Base-by-base conservation (phyloP, 2,329 filamentous ascomycete species). In the Aspergillus pseudotamarii region DNA sequence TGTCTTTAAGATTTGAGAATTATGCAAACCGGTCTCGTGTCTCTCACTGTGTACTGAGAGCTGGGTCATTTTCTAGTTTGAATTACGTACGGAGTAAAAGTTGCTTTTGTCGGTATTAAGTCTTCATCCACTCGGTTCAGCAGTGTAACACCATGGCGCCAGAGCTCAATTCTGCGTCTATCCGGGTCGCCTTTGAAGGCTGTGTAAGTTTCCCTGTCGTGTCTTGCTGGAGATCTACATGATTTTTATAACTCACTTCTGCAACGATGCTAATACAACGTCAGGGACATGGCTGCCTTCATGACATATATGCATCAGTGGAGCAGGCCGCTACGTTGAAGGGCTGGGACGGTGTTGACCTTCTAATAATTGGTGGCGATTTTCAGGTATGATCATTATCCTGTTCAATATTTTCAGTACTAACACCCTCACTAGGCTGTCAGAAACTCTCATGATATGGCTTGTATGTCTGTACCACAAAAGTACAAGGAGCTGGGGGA, bases 341-440 rank as follows among this genome's bases (percentile, higher is more conserved):
- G 70, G 86, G 86, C 28, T 97, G 94, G 94, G 84, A 91, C 68
- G 87, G 86, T 38, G 88, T 98, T 34, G 95, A 99, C 76, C 80
- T 97, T 12, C 81, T 99, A 69, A 96, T 99, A 72, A 97, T 99
- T 71, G 93, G 94, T 61, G 95, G 95, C 32, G 95, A 99, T 75
- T 99, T 99, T 69, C 93, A 97, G 83, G 91, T 91, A 80, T 38
- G 75, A 66, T 12, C 32, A 19, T 51, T 32, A 38, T 9, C 11
- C 28, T 56, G 16, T 5, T 21, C 53, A 34, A 38, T 43, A 50
- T 30, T 66, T 59, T 46, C 57, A 68, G 57, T 65, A 56, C n/a
- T 68, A 50, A 64, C 58, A 48, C 21, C 9, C 50, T 11, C 34
- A 9, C 34, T 66, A 93, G 89, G 90, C 95, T 48, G 89, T 94